These are phyloP conservation scores for Plantago coronopus DNA, from an alignment of 305 asterid genomes.

Conservation along the genomic window DNA sequence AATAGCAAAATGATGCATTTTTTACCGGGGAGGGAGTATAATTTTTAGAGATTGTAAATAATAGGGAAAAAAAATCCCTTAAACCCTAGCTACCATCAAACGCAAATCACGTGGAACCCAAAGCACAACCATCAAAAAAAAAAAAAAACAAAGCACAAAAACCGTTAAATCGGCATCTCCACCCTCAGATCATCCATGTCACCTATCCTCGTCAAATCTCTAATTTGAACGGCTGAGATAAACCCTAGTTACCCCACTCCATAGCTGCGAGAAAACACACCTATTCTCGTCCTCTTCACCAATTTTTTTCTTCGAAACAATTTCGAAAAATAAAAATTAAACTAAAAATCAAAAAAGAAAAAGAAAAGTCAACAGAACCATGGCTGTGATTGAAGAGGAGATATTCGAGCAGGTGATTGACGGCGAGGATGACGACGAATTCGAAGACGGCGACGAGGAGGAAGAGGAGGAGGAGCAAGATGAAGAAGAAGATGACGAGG, in stretches of 20 bases:
- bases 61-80: too few relatives aligned
- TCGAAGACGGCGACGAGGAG: slow-evolving; percentile 29
- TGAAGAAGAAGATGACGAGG: slow-evolving; percentile 36
- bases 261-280: slow-evolving; percentile 34
- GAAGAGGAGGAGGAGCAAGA: slow-evolving; percentile 39
- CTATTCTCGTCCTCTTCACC: slow-evolving; percentile 31
- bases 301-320: slow-evolving; percentile 11
- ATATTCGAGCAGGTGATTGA: slow-evolving; percentile 41
- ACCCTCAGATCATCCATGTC: slow-evolving; percentile 36
- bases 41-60: too few relatives aligned
- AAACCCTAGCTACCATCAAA: slow-evolving; percentile 59
- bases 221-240: slow-evolving; percentile 47
- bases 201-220: slow-evolving; percentile 34
- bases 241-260: slow-evolving; percentile 19
- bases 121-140: too few relatives aligned
- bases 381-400: slow-evolving; percentile 43
- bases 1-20: too few relatives aligned
- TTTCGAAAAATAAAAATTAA: slow-evolving; percentile 11
- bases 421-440: slow-evolving; percentile 42
- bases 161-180: slow-evolving; percentile 44
- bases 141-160: slow-evolving; percentile 10
- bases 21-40: too few relatives aligned
- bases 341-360: slow-evolving; percentile 9
- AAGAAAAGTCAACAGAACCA: slow-evolving; percentile 19
- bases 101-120: slow-evolving; percentile 49